Evolutionary conservation across 306 rosid species (phyloP).

Genomic region (Prunus dulcis): DNA sequence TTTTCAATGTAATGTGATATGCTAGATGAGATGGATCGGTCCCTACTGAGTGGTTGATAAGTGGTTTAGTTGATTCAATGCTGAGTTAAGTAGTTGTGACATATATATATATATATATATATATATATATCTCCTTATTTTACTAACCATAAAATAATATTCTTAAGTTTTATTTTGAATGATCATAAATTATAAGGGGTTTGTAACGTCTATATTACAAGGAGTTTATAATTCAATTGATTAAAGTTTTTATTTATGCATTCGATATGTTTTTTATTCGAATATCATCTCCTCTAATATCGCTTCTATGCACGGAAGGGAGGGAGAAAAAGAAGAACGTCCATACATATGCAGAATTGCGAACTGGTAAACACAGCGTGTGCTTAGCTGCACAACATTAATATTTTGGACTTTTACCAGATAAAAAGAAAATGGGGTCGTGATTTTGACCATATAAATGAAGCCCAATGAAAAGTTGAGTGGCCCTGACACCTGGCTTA

Average conservation of each 20-base stretch:
- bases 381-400: conserved; percentile 4
- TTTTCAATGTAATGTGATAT: background rate
- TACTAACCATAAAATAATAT: background rate
- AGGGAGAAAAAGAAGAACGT: no score
- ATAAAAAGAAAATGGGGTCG: background rate
- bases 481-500: background rate
- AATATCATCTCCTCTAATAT: no score
- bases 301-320: no score
- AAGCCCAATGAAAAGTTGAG: background rate
- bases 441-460: background rate
- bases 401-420: background rate
- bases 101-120: background rate
- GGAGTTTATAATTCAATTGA: fast-evolving
- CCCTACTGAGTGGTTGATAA: background rate
- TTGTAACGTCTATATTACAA: no score
- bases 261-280: no score
- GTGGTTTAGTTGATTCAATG: background rate
- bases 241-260: no score
- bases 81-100: background rate
- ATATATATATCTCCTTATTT: background rate
- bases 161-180: background rate
- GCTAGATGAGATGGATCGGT: background rate
- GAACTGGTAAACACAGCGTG: no score
- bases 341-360: no score
- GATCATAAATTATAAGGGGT: background rate